Conservation (phyloP, 306 rosid genomes). For the Medicago arabica region DNA sequence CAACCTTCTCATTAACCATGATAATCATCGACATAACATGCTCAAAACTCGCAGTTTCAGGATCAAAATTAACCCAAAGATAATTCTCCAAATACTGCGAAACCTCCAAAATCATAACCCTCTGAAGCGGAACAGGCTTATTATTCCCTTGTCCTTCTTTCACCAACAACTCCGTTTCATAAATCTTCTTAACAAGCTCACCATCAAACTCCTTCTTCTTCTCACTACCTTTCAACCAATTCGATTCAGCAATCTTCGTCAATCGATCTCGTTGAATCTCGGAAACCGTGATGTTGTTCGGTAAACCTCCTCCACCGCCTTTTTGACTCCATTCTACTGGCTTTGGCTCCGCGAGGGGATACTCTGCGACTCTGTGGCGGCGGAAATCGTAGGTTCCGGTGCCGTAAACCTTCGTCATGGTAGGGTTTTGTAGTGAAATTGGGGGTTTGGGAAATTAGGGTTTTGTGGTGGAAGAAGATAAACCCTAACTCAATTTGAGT, state of each 20-base stretch:
- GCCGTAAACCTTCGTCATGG: conserved; percentile 91
- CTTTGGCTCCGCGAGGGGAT: conserved; percentile 61
- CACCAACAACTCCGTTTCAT: conserved; percentile 70
- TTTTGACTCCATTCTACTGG: conserved; percentile 56
- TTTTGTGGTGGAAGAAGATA: background rate
- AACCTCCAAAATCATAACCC: conserved; percentile 95
- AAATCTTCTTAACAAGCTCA: conserved; percentile 74
- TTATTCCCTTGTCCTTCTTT: conserved; percentile 73
- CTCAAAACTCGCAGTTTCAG: conserved; percentile 74
- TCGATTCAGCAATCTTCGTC: conserved; percentile 79
- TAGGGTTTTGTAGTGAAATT: conserved; percentile 14
- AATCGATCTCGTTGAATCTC: conserved; percentile 95
- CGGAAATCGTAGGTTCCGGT: conserved; percentile 85
- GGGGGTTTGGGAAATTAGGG: conserved; percentile 27
- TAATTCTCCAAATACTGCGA: conserved; percentile 94
- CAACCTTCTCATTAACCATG: conserved; percentile 94
- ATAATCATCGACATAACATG: conserved; percentile 93
- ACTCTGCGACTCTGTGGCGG: conserved; percentile 96
- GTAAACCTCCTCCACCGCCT: conserved; percentile 50
- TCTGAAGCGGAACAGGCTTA: conserved; percentile 85
- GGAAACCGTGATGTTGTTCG: conserved; percentile 72
- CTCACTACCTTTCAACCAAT: conserved; percentile 70
- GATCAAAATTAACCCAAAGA: conserved; percentile 81
- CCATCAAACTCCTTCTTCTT: conserved; percentile 59
- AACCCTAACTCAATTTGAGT: conserved; percentile 19